Evolutionary conservation across 441 rosid genomes (phyloP).

Genomic region (Lagerstroemia fauriei): DNA sequence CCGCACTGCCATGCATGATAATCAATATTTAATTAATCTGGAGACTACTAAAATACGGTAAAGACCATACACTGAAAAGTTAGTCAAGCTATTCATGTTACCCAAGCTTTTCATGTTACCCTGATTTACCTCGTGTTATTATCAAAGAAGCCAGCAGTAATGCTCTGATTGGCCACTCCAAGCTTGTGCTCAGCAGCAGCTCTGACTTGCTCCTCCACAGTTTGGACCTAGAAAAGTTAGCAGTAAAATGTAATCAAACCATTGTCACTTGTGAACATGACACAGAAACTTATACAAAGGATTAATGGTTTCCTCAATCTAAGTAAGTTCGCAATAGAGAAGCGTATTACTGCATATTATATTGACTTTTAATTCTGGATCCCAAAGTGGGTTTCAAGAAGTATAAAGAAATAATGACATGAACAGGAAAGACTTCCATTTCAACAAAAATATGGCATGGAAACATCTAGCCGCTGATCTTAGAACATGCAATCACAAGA

Average conservation of each 20-base stretch:
- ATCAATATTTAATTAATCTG: constrained; percentile 12
- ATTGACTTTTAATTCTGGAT: not conserved
- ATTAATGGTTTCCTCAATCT: not conserved
- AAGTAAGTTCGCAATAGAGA: not conserved
- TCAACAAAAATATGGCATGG: not conserved
- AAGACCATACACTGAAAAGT: not conserved
- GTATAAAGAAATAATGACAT: not conserved
- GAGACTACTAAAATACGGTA: not conserved
- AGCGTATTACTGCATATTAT: not conserved
- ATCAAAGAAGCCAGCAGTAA: constrained; percentile 95
- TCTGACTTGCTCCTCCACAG: constrained; percentile 95
- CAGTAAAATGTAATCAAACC: constrained; percentile 10
- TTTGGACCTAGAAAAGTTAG: constrained; percentile 61
- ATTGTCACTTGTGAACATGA: not conserved
- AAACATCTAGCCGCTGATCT: not conserved
- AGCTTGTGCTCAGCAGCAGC: constrained; percentile 94
- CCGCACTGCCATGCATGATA: constrained; percentile 60
- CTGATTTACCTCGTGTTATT: constrained; percentile 73
- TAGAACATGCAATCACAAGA: not conserved
- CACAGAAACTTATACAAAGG: not conserved
- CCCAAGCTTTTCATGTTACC: constrained; percentile 1
- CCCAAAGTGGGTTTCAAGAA: not conserved
- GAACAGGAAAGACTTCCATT: not conserved
- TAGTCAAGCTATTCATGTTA: not conserved
- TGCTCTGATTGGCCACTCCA: constrained; percentile 96